Evolutionary conservation across 1,284 basidiomycete species (phyloP), one percentile per base, ranked within the genome.

Genomic region (Mycena citricolor): DNA sequence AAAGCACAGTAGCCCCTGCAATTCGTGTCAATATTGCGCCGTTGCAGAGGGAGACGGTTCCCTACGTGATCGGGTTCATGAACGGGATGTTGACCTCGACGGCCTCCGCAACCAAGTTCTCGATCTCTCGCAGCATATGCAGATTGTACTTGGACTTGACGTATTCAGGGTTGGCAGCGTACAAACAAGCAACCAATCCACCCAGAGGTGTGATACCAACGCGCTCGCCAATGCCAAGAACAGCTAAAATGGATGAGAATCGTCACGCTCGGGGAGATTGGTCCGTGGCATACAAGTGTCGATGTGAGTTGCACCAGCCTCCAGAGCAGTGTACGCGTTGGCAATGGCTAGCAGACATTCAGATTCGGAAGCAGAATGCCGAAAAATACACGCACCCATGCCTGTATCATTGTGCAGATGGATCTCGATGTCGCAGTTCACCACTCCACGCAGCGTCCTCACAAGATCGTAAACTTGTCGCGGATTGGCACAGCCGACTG

Each of bases 131-230:
- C 42, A 99, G 85, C 84, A 97, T 95, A 54, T 83, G 72, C 35
- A 99, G 83, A 73, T 99, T 97, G 79, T 99, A 99, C 86, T 99
- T 99, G 81, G 77, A 72, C 83, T 97, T 99, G 81, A 99, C 94
- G 67, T 97, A 98, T 62, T 98, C 95, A 24, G 95, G 94, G 74
- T 98, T 85, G 61, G 90, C 90, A 51, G 91, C 90, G 65, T 95
- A 95, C 67, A 99, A 84, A 70, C 95, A 94, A 24, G 95, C 97
- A 49, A 99, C 86, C 55, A 99, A 84, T 47, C 94, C 97, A 52
- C 95, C 97, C 23, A 99, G 86, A 51, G 95, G 93, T 8, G 97
- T 98, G 69, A 99, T 99, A 55, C 97, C 97, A 59, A 99, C 97
- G 63, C 97, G 90, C 71, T 99, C 97, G 55, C 97, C 97, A 54